phyloP scores from a whole-genome alignment of 2,329 filamentous ascomycete species.

The Trichoderma citrinoviride region DNA sequence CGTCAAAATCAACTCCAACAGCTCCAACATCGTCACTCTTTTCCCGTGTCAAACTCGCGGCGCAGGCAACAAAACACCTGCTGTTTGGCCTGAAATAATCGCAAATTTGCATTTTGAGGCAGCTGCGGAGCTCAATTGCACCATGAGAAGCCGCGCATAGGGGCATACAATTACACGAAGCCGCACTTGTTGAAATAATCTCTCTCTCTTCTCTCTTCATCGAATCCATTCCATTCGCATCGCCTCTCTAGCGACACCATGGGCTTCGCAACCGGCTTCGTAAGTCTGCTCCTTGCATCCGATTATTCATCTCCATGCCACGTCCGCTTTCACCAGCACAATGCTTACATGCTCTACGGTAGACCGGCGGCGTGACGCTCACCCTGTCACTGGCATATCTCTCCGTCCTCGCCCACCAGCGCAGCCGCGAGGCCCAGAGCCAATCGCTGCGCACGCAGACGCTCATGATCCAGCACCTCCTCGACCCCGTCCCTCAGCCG shows the following conservation, averaged over 20 bases:
- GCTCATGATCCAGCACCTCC: conserved; percentile 50
- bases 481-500: conserved; percentile 47
- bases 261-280: conserved; percentile 74
- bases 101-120: conserved; percentile 15
- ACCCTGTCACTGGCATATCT: conserved; percentile 73
- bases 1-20: conserved; percentile 20
- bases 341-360: conserved; percentile 21
- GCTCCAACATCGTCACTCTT: conserved; percentile 2
- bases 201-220: conserved; percentile 10
- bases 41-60: background rate
- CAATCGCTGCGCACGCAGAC: conserved; percentile 57
- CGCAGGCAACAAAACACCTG: conserved; percentile 19
- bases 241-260: conserved; percentile 43
- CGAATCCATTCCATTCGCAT: background rate
- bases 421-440: conserved; percentile 60
- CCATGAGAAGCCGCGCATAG: conserved; percentile 35
- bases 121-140: conserved; percentile 32
- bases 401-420: conserved; percentile 66
- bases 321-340: background rate
- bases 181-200: background rate
- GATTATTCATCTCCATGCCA: background rate
- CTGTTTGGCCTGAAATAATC: conserved; percentile 22
- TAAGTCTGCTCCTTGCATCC: conserved; percentile 45
- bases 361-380: conserved; percentile 74
- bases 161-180: background rate